These are phyloP conservation scores for Solanum rostratum DNA, from an alignment of 257 asterid species.

Conservation along the genomic window DNA sequence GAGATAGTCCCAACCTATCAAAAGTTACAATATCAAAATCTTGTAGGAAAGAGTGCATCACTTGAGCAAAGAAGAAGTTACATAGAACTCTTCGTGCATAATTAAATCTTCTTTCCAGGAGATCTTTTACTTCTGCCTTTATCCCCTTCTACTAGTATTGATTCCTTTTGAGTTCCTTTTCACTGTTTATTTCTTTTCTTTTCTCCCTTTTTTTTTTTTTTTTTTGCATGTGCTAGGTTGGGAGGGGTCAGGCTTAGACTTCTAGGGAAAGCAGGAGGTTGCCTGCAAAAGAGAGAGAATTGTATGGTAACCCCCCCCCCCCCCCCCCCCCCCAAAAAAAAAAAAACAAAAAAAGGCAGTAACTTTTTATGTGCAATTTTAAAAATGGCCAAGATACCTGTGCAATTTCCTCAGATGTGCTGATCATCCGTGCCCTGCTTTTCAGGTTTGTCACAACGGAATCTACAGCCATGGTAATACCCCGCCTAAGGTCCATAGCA, in stretches of 20 bases:
- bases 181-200: background rate
- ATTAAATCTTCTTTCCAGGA: background rate
- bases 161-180: background rate
- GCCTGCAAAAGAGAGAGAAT: background rate
- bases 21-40: background rate
- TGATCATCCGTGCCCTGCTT: constrained; percentile 94
- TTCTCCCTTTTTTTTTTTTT: background rate
- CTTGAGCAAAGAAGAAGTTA: background rate
- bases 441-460: constrained; percentile 77
- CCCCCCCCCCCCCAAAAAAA: too few relatives aligned
- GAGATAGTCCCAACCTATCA: constrained; percentile 89
- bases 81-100: background rate
- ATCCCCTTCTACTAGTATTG: background rate
- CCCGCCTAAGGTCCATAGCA: constrained; percentile 94
- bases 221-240: background rate
- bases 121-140: background rate
- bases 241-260: background rate
- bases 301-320: too few relatives aligned
- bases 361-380: background rate
- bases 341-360: background rate
- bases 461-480: constrained; percentile 86
- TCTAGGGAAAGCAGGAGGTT: background rate
- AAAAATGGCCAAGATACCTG: constrained; percentile 46
- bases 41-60: background rate
- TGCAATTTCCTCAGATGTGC: constrained; percentile 96